phyloP scores from a whole-genome alignment of 2,329 filamentous ascomycete genomes.

The Penicillium polonicum region DNA sequence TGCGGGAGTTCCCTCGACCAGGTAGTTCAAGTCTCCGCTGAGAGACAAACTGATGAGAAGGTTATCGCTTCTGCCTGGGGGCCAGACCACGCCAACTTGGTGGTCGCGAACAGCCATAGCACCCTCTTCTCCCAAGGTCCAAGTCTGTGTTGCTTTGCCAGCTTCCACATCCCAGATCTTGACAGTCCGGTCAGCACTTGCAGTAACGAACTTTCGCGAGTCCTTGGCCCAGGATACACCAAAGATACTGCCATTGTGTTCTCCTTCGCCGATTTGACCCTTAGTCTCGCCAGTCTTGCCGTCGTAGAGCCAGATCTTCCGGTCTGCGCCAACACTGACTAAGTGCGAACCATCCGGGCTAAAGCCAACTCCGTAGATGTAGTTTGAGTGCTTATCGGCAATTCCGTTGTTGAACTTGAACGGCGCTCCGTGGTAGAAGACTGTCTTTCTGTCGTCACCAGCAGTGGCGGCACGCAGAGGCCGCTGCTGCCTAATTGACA shows the following conservation, averaged over 20 bases:
- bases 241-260: slow-evolving; percentile 92
- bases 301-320: slow-evolving; percentile 89
- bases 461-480: slow-evolving; percentile 90
- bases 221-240: slow-evolving; percentile 86
- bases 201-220: slow-evolving; percentile 81
- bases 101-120: slow-evolving; percentile 73
- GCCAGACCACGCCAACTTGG: slow-evolving; percentile 93
- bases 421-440: slow-evolving; percentile 89
- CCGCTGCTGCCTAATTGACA: slow-evolving; percentile 83
- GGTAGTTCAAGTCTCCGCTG: slow-evolving; percentile 85
- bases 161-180: slow-evolving; percentile 89
- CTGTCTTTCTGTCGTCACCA: slow-evolving; percentile 82
- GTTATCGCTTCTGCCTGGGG: slow-evolving; percentile 75
- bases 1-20: slow-evolving; percentile 67
- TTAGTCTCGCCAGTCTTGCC: slow-evolving; percentile 89
- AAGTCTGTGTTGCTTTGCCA: slow-evolving; percentile 74
- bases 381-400: slow-evolving; percentile 77
- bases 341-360: slow-evolving; percentile 80
- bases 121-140: slow-evolving; percentile 77
- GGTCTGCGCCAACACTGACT: slow-evolving; percentile 89
- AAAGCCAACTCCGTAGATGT: slow-evolving; percentile 83
- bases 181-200: slow-evolving; percentile 90
- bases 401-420: slow-evolving; percentile 94
- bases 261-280: slow-evolving; percentile 65
- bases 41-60: slow-evolving; percentile 88